A percentile compares a stretch with the other conserved stretches of the same genome.
Evolutionary conservation across 768 basidiomycete species (phyloP).

Genomic region (Boletus tylopilopsis): DNA sequence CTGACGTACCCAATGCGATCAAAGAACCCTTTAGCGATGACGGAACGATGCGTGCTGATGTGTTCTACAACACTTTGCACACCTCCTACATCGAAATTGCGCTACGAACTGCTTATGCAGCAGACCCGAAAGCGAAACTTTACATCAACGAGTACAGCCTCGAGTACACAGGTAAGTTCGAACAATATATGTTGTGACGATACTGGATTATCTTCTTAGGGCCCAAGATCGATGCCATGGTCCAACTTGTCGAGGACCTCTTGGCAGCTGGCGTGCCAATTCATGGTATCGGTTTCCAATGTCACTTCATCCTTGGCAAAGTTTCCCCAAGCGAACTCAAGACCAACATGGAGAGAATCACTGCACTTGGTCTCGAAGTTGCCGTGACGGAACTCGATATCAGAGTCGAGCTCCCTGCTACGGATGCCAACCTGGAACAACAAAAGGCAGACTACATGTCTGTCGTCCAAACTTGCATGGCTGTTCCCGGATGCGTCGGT

Average conservation of each 20-base stretch:
- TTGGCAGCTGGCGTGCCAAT: constrained; percentile 47
- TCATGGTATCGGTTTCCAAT: constrained; percentile 60
- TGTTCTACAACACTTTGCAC: constrained; percentile 51
- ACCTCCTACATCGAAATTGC: constrained; percentile 48
- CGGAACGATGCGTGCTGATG: constrained; percentile 49
- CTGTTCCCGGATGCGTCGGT: constrained; percentile 33
- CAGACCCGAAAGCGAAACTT: constrained; percentile 31
- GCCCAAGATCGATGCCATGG: constrained; percentile 43
- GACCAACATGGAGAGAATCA: constrained; percentile 48
- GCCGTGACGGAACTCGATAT: constrained; percentile 70
- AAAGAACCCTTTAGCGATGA: constrained; percentile 44
- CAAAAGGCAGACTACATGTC: constrained; percentile 56
- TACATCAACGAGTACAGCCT: constrained; percentile 32
- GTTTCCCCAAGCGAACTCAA: constrained; percentile 44
- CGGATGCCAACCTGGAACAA: constrained; percentile 44
- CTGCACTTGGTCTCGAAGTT: constrained; percentile 60
- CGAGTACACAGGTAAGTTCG: constrained; percentile 20
- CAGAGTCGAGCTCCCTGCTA: constrained; percentile 51
- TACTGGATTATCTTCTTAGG: not conserved
- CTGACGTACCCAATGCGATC: not conserved
- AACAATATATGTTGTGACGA: not conserved
- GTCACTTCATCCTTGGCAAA: constrained; percentile 56
- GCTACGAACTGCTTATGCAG: constrained; percentile 34
- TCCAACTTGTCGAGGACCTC: constrained; percentile 48
- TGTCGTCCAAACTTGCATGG: constrained; percentile 51